Evolutionary conservation across 306 rosid genomes (phyloP).

Genomic region (Mucuna pruriens): DNA sequence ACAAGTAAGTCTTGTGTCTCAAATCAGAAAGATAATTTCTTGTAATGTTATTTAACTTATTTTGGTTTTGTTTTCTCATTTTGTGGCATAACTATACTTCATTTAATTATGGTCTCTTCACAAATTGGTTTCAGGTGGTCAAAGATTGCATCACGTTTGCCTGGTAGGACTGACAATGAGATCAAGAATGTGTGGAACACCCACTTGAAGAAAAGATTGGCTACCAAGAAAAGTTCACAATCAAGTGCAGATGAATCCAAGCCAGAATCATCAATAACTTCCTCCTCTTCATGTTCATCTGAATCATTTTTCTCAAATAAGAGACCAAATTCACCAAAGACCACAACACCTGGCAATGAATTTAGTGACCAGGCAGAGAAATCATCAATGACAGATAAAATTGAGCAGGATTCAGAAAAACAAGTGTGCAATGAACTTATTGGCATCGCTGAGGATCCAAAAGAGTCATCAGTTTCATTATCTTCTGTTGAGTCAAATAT

Average conservation of each 20-base stretch:
- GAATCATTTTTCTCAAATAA: slow-evolving; percentile 46
- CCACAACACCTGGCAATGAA: slow-evolving; percentile 8
- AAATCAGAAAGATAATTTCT: not conserved
- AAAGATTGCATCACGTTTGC: slow-evolving; percentile 77
- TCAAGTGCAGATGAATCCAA: slow-evolving; percentile 52
- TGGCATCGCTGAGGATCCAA: slow-evolving; percentile 31
- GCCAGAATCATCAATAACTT: slow-evolving; percentile 57
- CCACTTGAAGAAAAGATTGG: slow-evolving; percentile 73
- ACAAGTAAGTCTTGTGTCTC: slow-evolving; percentile 59
- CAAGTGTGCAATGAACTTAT: slow-evolving; percentile 37
- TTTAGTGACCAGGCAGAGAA: slow-evolving; percentile 17
- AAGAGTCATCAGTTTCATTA: slow-evolving; percentile 43
- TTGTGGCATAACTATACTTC: not conserved
- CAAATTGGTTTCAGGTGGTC: slow-evolving; percentile 73
- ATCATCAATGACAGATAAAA: slow-evolving; percentile 21
- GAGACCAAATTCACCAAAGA: slow-evolving; percentile 11
- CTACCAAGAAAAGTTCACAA: slow-evolving; percentile 7
- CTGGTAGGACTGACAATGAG: slow-evolving; percentile 94
- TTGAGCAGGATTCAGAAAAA: slow-evolving; percentile 21
- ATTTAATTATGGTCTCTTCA: not conserved
- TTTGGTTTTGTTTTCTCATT: not conserved
- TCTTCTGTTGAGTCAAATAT: slow-evolving; percentile 53
- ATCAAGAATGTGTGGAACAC: slow-evolving; percentile 99
- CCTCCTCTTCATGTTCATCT: slow-evolving; percentile 66
- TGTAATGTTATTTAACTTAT: not conserved